Evolutionary conservation across 306 rosid genomes (phyloP), one percentile per base, ranked within the genome.

Genomic region (Corylus avellana): DNA sequence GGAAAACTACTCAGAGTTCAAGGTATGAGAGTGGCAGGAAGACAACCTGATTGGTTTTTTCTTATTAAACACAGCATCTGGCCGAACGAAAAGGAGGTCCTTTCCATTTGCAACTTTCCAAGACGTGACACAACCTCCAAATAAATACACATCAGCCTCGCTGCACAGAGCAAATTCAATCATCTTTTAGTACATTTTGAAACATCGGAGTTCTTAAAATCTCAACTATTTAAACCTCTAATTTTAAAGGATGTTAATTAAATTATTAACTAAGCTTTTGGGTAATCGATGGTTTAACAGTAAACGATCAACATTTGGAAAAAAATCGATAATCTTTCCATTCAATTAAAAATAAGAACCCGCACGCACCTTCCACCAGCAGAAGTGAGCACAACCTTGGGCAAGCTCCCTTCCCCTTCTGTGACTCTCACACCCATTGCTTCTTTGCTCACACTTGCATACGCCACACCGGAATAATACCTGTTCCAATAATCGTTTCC

Each of bases 1-100:
- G 59, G 8, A 75, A 29, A 51, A 14, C 10, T 1, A 56, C 32
- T 27, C 29, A 16, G 46, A 51, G 49, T 49, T n/a, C 7, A 49
- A 53, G n/a, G 22, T 18, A 42, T 25, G 42, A 39, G 55, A 49
- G 6, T 35, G 10, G 56, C 20, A 59, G 18, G 59, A 62, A 73
- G 53, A 82, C 78, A 84, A 94, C 98, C 98, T 94, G 89, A 95
- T 91, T 12, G 98, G 97, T 76, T 95, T 95, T 81, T 91, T 91
- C 92, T 86, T 83, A 73, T 90, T 89, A 20, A 95, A 95, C 72
- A 95, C 92, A 56, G 94, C 98, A 61, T 95, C 98, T 18, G 98
- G 98, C 47, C 98, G 89, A 75, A 95, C 96, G 51, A 95, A 95
- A 12, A 95, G 95, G 16, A 95, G 91, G 87, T 95, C 96, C 79